Evolutionary conservation across 2,329 filamentous ascomycete species (phyloP).

Genomic region (Xylaria sp.): DNA sequence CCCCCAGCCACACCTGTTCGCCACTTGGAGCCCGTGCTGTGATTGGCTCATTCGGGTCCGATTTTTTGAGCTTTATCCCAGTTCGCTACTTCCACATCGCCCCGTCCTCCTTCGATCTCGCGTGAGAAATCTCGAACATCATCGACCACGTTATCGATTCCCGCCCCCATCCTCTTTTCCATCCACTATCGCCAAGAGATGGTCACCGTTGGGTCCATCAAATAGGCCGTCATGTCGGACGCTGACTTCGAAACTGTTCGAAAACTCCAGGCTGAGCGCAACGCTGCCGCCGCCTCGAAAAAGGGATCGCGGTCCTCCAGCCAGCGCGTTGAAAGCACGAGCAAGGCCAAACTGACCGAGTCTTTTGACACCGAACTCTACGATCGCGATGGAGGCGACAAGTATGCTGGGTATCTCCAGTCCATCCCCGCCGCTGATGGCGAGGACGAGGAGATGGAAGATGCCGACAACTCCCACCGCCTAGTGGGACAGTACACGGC

Average conservation of each 20-base stretch:
- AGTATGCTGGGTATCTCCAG: slow-evolving; percentile 85
- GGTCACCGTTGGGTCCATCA: slow-evolving; percentile 27
- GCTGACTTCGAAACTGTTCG: slow-evolving; percentile 84
- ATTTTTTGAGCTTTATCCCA: slow-evolving; percentile 7
- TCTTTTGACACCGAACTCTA: slow-evolving; percentile 85
- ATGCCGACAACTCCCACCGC: slow-evolving; percentile 65
- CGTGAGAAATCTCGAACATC: slow-evolving; percentile 21
- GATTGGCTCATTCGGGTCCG: slow-evolving; percentile 8
- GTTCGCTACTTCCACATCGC: slow-evolving; percentile 12
- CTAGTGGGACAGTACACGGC: slow-evolving; percentile 96
- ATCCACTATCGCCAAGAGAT: slow-evolving; percentile 24
- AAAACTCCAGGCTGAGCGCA: slow-evolving; percentile 88
- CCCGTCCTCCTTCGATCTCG: slow-evolving; percentile 13
- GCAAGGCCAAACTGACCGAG: slow-evolving; percentile 87
- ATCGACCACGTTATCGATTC: slow-evolving; percentile 11
- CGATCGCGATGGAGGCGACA: slow-evolving; percentile 70
- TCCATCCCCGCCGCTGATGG: slow-evolving; percentile 75
- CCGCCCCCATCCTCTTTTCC: slow-evolving; percentile 4
- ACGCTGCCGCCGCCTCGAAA: slow-evolving; percentile 70
- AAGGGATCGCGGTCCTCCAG: slow-evolving; percentile 74
- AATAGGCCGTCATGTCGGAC: slow-evolving; percentile 55
- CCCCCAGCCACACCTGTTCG: slow-evolving; percentile 15
- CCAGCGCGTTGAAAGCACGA: slow-evolving; percentile 78
- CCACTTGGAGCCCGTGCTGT: slow-evolving; percentile 7
- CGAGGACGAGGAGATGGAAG: slow-evolving; percentile 73